These are phyloP conservation scores for Aspergillus neoniger DNA, from an alignment of 2,329 filamentous ascomycete species.

Conservation along the genomic window DNA sequence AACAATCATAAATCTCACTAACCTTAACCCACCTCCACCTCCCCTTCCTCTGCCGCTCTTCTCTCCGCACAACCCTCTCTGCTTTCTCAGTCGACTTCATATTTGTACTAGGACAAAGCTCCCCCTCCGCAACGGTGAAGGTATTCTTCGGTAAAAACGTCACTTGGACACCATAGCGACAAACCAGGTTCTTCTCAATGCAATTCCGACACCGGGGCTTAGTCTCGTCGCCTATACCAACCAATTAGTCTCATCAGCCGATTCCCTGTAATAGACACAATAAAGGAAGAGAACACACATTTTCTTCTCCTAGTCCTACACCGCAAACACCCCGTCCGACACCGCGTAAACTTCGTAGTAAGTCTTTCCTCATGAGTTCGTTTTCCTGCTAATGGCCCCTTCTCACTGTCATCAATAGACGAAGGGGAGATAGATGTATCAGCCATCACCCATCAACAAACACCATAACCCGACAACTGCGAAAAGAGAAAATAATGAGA, in stretches of 20 bases:
- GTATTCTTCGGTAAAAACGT: conserved; percentile 55
- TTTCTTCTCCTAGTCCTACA: conserved; percentile 53
- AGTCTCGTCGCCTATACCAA: conserved; percentile 51
- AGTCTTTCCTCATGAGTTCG: not conserved
- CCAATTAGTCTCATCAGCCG: too few species aligned
- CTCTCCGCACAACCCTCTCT: not conserved
- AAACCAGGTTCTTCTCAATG: conserved; percentile 49
- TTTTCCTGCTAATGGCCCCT: too few species aligned
- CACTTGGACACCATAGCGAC: conserved; percentile 51
- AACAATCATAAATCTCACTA: not conserved
- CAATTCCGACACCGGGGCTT: conserved; percentile 55
- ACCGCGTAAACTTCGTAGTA: conserved; percentile 21
- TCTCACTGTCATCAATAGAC: not conserved
- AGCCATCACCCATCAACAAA: too few species aligned
- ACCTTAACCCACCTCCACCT: not conserved
- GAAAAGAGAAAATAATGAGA: too few species aligned
- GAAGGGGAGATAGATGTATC: too few species aligned
- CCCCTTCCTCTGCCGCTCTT: not conserved
- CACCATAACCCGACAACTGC: too few species aligned
- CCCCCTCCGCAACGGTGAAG: conserved; percentile 38
- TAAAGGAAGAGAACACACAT: too few species aligned
- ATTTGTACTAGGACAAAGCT: conserved; percentile 9
- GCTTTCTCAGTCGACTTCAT: too few species aligned
- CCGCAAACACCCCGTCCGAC: conserved; percentile 51
- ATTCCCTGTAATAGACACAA: too few species aligned